phyloP scores from a whole-genome alignment of 2,329 filamentous ascomycete genomes.

The Trichoderma lentiforme region DNA sequence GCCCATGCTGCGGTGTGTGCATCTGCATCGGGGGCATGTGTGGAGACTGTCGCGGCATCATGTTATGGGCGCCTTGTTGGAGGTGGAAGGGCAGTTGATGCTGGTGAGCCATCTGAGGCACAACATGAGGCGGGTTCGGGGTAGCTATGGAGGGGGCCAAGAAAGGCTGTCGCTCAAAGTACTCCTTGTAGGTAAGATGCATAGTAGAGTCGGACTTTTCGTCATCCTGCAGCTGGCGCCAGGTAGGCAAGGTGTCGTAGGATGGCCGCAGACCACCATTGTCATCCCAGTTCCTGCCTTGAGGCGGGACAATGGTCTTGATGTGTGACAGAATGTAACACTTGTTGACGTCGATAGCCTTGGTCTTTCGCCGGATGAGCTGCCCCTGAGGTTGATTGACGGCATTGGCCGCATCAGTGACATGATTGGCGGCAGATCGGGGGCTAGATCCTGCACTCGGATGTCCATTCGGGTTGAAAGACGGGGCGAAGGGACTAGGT shows the following conservation, averaged over 20 bases:
- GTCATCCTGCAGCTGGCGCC: constrained; percentile 69
- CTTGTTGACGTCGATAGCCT: constrained; percentile 69
- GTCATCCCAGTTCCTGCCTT: constrained; percentile 61
- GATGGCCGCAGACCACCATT: constrained; percentile 83
- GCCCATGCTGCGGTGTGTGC: constrained; percentile 68
- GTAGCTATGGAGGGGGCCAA: constrained; percentile 59
- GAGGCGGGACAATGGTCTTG: constrained; percentile 50
- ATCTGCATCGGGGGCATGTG: constrained; percentile 77
- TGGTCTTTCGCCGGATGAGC: constrained; percentile 68
- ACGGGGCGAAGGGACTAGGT: constrained; percentile 74
- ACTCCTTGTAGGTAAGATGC: constrained; percentile 67
- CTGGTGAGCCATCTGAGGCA: constrained; percentile 73
- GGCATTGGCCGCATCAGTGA: constrained; percentile 31
- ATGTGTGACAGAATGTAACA: constrained; percentile 54
- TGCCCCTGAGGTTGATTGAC: constrained; percentile 35
- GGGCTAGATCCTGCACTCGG: constrained; percentile 72
- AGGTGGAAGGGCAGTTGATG: constrained; percentile 82
- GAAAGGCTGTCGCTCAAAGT: constrained; percentile 69
- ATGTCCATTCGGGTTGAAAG: constrained; percentile 71
- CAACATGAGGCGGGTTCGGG: constrained; percentile 64
- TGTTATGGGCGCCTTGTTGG: constrained; percentile 67
- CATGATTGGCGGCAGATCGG: constrained; percentile 55
- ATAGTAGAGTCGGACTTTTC: constrained; percentile 66
- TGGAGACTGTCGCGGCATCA: constrained; percentile 66
- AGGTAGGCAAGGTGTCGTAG: constrained; percentile 80